These are phyloP conservation scores for Endocarpon pusillum DNA, from an alignment of 495 filamentous ascomycete species.

Conservation along the genomic window DNA sequence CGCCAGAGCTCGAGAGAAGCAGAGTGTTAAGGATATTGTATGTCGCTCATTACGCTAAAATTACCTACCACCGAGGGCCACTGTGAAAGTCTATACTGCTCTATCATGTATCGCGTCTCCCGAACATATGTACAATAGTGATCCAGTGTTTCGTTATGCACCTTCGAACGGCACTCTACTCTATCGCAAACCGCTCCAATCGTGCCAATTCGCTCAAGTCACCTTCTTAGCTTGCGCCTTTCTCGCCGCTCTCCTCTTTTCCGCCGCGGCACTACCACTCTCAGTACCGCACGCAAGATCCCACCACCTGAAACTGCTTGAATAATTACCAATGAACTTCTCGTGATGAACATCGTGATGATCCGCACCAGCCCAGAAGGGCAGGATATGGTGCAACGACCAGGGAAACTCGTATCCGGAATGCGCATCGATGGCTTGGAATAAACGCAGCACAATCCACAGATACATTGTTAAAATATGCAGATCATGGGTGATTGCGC, in stretches of 20 bases:
- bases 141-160: too few relatives aligned
- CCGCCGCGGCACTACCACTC: constrained; percentile 70
- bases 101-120: too few relatives aligned
- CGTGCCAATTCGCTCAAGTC: too few relatives aligned
- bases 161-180: too few relatives aligned
- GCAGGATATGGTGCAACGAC: constrained; percentile 85
- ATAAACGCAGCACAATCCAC: constrained; percentile 84
- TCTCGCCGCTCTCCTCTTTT: constrained; percentile 69
- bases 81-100: too few relatives aligned
- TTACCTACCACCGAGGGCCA: too few relatives aligned
- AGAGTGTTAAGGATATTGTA: too few relatives aligned
- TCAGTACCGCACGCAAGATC: constrained; percentile 89
- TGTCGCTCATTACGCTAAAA: too few relatives aligned
- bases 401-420: constrained; percentile 96
- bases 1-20: too few relatives aligned
- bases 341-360: constrained; percentile 97
- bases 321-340: constrained; percentile 92
- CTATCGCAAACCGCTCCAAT: too few relatives aligned
- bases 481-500: constrained; percentile 62
- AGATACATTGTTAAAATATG: constrained; percentile 96
- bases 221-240: constrained; percentile 37
- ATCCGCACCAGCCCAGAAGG: constrained; percentile 95
- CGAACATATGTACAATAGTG: too few relatives aligned
- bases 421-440: constrained; percentile 97
- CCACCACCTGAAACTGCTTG: constrained; percentile 98